Evolutionary conservation across 2,329 filamentous ascomycete genomes (phyloP), one percentile per base, ranked within the genome.

Genomic region (Claviceps humidiphila): DNA sequence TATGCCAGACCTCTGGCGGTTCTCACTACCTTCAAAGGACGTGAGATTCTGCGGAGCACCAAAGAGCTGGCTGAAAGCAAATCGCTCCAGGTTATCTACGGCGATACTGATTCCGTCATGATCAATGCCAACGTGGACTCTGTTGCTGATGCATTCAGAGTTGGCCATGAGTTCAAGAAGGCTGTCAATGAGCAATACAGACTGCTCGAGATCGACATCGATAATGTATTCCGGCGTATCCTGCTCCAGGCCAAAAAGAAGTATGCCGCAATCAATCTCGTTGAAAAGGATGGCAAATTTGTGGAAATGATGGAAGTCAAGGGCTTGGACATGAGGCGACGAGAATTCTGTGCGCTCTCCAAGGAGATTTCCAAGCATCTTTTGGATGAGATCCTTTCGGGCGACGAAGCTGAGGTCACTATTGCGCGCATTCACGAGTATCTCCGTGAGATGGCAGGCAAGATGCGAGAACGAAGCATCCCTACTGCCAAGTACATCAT

Each of bases 81-180:
- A 59, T 84, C 89, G 54, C 78, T 98, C 34, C 87, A 93, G 63
- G 93, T 98, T 66, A 97, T 98, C 57, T 98, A 98, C 61, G 93
- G 93, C 72, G 93, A 98, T 70, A 98, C 93, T 13, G 93, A 98
- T 69, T 98, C 93, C 8, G 93, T 98, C 70, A 98, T 98, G 93
- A 97, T 98, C 74, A 98, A 98, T 64, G 95, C 93, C 57, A 97
- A 97, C 63, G 89, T 93, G 52, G 88, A 96, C 68, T 95, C 87
- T 58, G 86, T 97, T 34, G 82, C 87, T 37, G 89, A 95, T 61
- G 93, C 93, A 1, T 73, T 96, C 60, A 90, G 87, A 64, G 86
- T 98, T 50, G 94, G 93, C 53, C 84, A 89, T 45, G 89, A 97
- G 57, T 97, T 98, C 76, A 97, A 96, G 71, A 85, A 82, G 61